These are phyloP conservation scores for Xerocomellus chrysenteron DNA, from an alignment of 768 basidiomycete species.

Conservation along the genomic window DNA sequence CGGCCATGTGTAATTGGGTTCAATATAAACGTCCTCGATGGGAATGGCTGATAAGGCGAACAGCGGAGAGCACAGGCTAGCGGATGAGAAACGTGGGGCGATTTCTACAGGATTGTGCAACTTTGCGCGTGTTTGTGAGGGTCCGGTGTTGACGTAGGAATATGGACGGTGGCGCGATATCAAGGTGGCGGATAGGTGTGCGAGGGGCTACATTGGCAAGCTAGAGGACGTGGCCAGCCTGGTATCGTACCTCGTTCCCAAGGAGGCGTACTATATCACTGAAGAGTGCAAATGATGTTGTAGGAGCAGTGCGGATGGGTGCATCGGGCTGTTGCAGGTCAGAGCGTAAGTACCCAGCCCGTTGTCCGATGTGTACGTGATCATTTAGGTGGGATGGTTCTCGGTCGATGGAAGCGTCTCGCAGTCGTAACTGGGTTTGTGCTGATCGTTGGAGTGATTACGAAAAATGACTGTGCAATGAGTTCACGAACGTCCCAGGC, in stretches of 20 bases:
- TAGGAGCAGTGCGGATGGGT: not conserved
- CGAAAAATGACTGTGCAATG: not conserved
- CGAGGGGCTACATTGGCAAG: constrained; percentile 11
- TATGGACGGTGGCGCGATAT: not conserved
- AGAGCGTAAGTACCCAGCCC: not conserved
- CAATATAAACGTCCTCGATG: not conserved
- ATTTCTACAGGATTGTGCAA: constrained; percentile 3
- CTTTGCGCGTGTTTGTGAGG: not conserved
- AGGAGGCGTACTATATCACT: constrained; percentile 28
- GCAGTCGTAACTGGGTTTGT: constrained; percentile 10
- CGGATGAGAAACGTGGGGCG: not conserved
- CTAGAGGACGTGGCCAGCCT: constrained; percentile 25
- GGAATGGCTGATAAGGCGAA: not conserved
- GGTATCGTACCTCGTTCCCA: constrained; percentile 33
- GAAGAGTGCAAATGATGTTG: constrained; percentile 16
- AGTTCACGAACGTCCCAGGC: not conserved
- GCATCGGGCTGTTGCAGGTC: not conserved
- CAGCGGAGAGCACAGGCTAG: not conserved
- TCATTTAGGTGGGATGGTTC: not conserved
- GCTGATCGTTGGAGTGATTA: not conserved
- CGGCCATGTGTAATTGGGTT: constrained; percentile 20
- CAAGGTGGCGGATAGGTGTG: not conserved
- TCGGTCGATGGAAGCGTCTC: constrained; percentile 15
- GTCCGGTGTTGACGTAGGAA: not conserved
- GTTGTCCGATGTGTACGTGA: constrained; percentile 5